Percentiles rank a stretch among this genome's conserved stretches.
These are phyloP conservation scores for Nemania sp. DNA, from an alignment of 2,329 filamentous ascomycete genomes.

Conservation along the genomic window DNA sequence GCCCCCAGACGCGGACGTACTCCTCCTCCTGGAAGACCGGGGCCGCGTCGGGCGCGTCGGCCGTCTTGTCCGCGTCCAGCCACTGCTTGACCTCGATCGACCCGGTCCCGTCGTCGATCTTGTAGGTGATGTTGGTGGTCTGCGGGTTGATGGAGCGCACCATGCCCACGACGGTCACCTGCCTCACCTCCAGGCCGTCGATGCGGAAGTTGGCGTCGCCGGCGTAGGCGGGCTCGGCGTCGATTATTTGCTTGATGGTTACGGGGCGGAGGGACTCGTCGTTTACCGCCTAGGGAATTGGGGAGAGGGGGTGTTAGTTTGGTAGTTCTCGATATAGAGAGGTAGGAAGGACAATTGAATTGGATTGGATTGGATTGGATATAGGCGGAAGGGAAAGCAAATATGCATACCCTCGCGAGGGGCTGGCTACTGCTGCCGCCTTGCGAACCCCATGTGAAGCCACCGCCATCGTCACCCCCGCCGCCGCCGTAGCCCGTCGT, in stretches of 20 bases:
- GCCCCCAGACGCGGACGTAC: constrained; percentile 88
- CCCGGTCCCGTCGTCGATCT: constrained; percentile 94
- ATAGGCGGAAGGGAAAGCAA: neutral
- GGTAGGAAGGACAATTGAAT: neutral
- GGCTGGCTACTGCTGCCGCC: constrained; percentile 69
- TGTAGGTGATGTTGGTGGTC: constrained; percentile 91
- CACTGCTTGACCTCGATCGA: constrained; percentile 91
- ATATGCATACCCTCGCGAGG: constrained; percentile 45
- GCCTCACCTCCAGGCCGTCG: constrained; percentile 78
- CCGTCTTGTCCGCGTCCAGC: constrained; percentile 72
- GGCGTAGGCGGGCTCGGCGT: constrained; percentile 76
- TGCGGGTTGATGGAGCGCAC: constrained; percentile 88
- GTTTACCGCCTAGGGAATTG: constrained; percentile 68
- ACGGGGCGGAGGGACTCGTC: constrained; percentile 93
- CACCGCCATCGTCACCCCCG: constrained; percentile 71
- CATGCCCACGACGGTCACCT: constrained; percentile 90
- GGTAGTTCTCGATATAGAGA: neutral
- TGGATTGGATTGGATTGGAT: neutral
- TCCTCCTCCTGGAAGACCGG: constrained; percentile 75
- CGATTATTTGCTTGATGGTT: constrained; percentile 93
- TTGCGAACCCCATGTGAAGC: constrained; percentile 72
- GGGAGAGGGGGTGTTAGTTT: constrained; percentile 17
- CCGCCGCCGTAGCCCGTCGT: constrained; percentile 63
- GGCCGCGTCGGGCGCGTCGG: constrained; percentile 51
- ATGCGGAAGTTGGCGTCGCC: constrained; percentile 82